Evolutionary conservation across 1,284 basidiomycete species (phyloP).

Genomic region (Tremellales sp.): DNA sequence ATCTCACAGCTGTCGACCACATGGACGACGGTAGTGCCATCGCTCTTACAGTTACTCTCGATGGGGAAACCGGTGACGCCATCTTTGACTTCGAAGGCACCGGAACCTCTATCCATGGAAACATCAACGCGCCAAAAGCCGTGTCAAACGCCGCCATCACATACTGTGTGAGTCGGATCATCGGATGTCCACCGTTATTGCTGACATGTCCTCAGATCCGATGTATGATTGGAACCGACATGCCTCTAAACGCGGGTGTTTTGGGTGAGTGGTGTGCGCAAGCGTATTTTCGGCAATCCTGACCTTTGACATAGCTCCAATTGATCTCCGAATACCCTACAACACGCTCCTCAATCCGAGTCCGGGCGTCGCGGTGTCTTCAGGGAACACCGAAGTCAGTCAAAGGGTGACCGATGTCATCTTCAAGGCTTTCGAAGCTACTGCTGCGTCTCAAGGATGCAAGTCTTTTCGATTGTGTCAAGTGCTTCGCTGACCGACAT

Average conservation of each 20-base stretch:
- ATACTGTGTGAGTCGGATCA: constrained; percentile 56
- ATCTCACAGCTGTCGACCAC: constrained; percentile 48
- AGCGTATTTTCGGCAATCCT: constrained; percentile 66
- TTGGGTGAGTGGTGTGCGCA: constrained; percentile 52
- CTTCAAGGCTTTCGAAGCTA: constrained; percentile 82
- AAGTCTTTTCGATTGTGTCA: too few species aligned
- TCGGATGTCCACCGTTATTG: not conserved
- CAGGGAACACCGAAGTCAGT: constrained; percentile 64
- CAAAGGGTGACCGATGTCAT: constrained; percentile 92
- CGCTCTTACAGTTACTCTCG: constrained; percentile 71
- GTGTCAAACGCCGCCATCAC: constrained; percentile 92
- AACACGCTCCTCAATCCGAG: constrained; percentile 76
- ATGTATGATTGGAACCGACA: constrained; percentile 59
- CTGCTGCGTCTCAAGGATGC: constrained; percentile 79
- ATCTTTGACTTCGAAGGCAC: constrained; percentile 85
- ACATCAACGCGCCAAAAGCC: constrained; percentile 82
- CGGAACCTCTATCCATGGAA: constrained; percentile 81
- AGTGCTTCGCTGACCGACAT: too few species aligned
- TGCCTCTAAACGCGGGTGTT: constrained; percentile 88
- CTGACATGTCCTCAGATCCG: constrained; percentile 61
- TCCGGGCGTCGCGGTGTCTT: constrained; percentile 79
- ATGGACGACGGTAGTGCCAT: constrained; percentile 84
- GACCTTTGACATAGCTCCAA: constrained; percentile 72
- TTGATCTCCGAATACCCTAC: constrained; percentile 68
- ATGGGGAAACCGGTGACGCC: constrained; percentile 72